Conservation (phyloP, 2,329 filamentous ascomycete species). For the Neofusicoccum umdonicola region DNA sequence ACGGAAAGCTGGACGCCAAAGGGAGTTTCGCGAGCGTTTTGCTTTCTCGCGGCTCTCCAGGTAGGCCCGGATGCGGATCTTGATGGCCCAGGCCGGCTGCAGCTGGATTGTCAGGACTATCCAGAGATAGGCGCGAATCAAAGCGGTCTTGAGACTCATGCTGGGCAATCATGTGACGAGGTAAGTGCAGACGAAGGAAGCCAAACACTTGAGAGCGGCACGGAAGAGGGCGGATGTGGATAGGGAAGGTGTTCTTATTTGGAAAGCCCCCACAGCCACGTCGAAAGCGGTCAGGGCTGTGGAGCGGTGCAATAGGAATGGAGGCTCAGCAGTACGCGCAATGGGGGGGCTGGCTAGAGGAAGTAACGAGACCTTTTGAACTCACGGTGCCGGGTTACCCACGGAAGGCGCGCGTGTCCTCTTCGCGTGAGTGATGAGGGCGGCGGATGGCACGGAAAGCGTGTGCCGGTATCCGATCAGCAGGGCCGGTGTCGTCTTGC, state of each 20-base stretch:
- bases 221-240: neutral
- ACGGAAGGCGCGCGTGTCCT: constrained; percentile 1
- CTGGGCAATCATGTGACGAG: neutral
- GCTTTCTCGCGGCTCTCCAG: constrained; percentile 12
- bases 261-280: neutral
- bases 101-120: constrained; percentile 11
- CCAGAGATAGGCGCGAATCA: constrained; percentile 16
- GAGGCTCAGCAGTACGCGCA: constrained; percentile 10
- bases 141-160: constrained; percentile 7
- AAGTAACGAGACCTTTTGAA: neutral
- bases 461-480: constrained; percentile 6
- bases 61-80: constrained; percentile 9
- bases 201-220: neutral
- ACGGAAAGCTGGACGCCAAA: neutral
- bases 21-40: constrained; percentile 6
- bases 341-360: constrained; percentile 8
- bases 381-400: constrained; percentile 8
- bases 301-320: neutral
- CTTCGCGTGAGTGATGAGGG: neutral
- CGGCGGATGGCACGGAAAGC: neutral
- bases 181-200: neutral
- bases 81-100: constrained; percentile 14
- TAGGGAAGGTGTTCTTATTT: neutral
- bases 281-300: neutral
- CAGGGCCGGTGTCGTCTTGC: neutral